phyloP scores from a whole-genome alignment of 768 basidiomycete genomes.

The Sistotremastrum niveocremeum region DNA sequence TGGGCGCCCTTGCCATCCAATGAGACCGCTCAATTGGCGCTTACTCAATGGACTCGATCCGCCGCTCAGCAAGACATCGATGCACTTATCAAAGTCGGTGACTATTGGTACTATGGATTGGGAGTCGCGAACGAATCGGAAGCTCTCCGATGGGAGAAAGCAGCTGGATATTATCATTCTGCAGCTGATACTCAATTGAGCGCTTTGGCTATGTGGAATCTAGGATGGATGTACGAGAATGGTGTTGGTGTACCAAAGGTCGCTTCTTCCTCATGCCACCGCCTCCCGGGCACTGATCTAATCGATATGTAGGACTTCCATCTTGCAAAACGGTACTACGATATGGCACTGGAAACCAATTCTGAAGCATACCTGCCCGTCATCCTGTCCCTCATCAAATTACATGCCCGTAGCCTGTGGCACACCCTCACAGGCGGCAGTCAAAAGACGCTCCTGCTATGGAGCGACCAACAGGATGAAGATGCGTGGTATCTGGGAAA shows the following conservation, averaged over 20 bases:
- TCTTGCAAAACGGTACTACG: constrained; percentile 92
- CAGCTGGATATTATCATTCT: constrained; percentile 86
- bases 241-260: constrained; percentile 86
- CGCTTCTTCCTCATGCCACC: constrained; percentile 6
- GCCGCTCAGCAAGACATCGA: constrained; percentile 93
- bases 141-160: constrained; percentile 64
- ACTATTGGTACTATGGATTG: constrained; percentile 89
- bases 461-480: constrained; percentile 43
- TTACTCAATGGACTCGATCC: constrained; percentile 91
- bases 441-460: constrained; percentile 49
- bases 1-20: constrained; percentile 65
- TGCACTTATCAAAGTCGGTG: constrained; percentile 93
- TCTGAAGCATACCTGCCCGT: constrained; percentile 84
- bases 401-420: constrained; percentile 78
- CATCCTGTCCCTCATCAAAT: constrained; percentile 61
- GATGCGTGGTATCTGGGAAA: constrained; percentile 15
- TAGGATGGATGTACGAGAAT: constrained; percentile 99
- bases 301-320: constrained; percentile 63
- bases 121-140: constrained; percentile 63
- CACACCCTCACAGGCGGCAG: constrained; percentile 59
- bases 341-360: constrained; percentile 78
- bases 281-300: neutral
- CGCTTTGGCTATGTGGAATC: constrained; percentile 94
- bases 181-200: constrained; percentile 88
- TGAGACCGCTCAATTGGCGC: constrained; percentile 66